phyloP scores from a whole-genome alignment of 345 rosid genomes.

The Heritiera littoralis region DNA sequence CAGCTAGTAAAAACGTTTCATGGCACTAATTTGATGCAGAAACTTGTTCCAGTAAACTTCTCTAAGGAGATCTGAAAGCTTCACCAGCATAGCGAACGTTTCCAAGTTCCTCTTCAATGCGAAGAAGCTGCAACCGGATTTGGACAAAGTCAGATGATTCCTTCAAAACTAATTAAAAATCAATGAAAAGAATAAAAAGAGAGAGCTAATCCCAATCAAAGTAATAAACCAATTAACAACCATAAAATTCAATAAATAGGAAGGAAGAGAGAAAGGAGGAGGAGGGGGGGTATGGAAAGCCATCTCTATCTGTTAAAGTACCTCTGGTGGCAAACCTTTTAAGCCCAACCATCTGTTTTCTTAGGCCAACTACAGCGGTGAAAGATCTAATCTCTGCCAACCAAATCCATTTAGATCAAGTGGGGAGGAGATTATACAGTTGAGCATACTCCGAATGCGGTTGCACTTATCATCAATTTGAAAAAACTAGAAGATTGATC shows the following conservation, averaged over 20 bases:
- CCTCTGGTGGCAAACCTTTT: background rate
- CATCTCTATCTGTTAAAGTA: background rate
- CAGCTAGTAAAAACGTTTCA: background rate
- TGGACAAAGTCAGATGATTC: constrained; percentile 18
- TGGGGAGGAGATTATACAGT: background rate
- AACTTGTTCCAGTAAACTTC: constrained; percentile 13
- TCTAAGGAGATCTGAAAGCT: constrained; percentile 84
- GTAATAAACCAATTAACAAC: background rate
- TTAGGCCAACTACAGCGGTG: background rate
- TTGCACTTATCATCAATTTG: background rate
- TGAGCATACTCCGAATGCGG: background rate
- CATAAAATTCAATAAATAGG: background rate
- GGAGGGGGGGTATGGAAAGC: background rate
- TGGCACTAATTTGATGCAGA: background rate
- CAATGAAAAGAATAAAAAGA: background rate
- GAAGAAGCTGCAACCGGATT: constrained; percentile 72
- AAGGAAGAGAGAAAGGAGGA: background rate
- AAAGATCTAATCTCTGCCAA: background rate
- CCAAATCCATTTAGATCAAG: background rate
- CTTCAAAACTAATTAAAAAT: background rate
- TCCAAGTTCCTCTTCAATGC: constrained; percentile 95
- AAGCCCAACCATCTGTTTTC: background rate
- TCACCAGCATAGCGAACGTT: constrained; percentile 82
- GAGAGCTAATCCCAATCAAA: background rate
- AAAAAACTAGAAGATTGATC: no score